These are phyloP conservation scores for Candida coquimbonensis DNA, from an alignment of 805 yeast species.

Conservation along the genomic window DNA sequence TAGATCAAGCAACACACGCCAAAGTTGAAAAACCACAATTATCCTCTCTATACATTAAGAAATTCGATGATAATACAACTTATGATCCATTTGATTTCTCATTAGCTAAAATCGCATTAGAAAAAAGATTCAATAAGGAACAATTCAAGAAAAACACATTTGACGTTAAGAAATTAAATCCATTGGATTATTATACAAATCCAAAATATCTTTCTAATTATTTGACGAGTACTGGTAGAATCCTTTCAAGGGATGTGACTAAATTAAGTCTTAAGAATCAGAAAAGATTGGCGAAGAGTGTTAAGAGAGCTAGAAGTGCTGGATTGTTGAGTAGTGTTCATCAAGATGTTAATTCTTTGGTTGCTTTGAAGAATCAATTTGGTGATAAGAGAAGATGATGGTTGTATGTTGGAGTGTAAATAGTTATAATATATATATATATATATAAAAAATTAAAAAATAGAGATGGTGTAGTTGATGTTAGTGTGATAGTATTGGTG, in stretches of 20 bases:
- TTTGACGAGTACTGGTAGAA: constrained; percentile 67
- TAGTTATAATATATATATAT: no score
- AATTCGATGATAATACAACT: constrained; percentile 43
- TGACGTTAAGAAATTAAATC: constrained; percentile 50
- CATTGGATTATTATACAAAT: constrained; percentile 62
- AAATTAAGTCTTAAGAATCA: constrained; percentile 8
- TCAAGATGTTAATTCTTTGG: constrained; percentile 33
- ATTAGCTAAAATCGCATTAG: constrained; percentile 47
- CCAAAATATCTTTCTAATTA: constrained; percentile 64
- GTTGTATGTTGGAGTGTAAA: no score
- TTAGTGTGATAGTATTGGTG: no score
- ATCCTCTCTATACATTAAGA: constrained; percentile 30
- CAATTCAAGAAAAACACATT: constrained; percentile 24
- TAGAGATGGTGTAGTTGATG: no score
- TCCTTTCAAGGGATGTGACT: constrained; percentile 55
- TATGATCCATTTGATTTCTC: constrained; percentile 84
- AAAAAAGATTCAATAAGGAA: constrained; percentile 28
- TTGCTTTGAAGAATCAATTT: no score
- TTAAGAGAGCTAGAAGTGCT: constrained; percentile 71
- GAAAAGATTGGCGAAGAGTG: constrained; percentile 53
- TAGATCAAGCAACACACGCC: background rate
- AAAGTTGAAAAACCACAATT: constrained; percentile 1
- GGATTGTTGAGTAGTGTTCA: constrained; percentile 78
- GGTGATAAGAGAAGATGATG: no score
- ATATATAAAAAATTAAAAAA: no score